Percentiles rank a stretch among this genome's conserved stretches.
Evolutionary conservation across 2,329 filamentous ascomycete species (phyloP).

Genomic region (Colletotrichum caudatum): DNA sequence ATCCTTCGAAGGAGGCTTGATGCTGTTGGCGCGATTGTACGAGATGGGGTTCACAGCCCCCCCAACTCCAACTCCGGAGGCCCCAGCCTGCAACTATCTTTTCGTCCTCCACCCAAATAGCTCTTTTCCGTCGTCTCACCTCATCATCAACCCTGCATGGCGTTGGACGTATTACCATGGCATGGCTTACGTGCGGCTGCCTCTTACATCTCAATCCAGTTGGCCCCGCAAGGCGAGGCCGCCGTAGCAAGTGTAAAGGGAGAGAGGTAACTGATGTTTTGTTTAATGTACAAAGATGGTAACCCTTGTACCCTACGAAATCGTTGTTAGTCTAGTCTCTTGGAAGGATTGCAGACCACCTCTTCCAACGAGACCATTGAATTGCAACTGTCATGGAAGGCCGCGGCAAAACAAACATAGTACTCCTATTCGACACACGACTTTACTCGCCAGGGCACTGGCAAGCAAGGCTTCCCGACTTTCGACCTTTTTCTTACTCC

Average conservation of each 20-base stretch:
- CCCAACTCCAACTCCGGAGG: not conserved
- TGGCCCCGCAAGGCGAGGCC: constrained; percentile 19
- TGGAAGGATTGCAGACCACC: constrained; percentile 2
- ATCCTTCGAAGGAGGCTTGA: not conserved
- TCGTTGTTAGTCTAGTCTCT: not conserved
- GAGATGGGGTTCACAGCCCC: constrained; percentile 14
- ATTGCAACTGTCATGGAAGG: constrained; percentile 2
- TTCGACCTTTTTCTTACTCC: not conserved
- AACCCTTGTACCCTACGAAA: not conserved
- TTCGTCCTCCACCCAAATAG: constrained; percentile 1
- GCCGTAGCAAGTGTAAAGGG: not conserved
- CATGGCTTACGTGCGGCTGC: constrained; percentile 19
- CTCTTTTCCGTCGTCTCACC: constrained; percentile 38
- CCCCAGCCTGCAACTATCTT: not conserved
- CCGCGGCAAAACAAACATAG: constrained; percentile 16
- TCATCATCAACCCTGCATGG: constrained; percentile 39
- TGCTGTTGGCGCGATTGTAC: not conserved
- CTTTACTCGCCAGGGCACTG: not conserved
- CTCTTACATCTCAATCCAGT: constrained; percentile 14
- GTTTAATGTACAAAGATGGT: not conserved
- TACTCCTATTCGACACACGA: not conserved
- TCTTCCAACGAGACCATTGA: not conserved
- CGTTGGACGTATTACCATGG: constrained; percentile 21
- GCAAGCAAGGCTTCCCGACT: constrained; percentile 12
- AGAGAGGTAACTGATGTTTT: not conserved